A percentile compares a stretch with the other conserved stretches of the same genome.
phyloP scores from a whole-genome alignment of 331 rosid genomes.

The Phaseolus coccineus region DNA sequence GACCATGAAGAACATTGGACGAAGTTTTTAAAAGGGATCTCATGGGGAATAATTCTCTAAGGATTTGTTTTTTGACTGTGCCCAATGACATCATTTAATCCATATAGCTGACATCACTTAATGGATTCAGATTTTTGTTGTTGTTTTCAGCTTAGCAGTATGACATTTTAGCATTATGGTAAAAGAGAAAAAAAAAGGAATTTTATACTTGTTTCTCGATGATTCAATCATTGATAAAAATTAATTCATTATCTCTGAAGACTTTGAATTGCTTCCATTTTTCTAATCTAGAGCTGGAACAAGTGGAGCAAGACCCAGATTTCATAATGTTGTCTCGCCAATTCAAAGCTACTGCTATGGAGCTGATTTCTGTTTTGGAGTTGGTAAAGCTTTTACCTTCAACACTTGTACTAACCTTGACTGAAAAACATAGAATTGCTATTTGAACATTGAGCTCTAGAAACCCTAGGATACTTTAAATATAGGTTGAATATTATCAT shows the following conservation, averaged over 20 bases:
- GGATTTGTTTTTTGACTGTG: not conserved
- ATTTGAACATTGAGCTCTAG: conserved; percentile 29
- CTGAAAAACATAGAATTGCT: conserved; percentile 39
- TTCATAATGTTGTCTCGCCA: conserved; percentile 82
- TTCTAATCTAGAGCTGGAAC: conserved; percentile 82
- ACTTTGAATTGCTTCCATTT: conserved; percentile 49
- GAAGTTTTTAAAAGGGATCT: not conserved
- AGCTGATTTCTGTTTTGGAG: conserved; percentile 90
- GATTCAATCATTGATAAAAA: conserved; percentile 35
- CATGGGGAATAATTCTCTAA: not conserved
- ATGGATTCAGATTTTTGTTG: not conserved
- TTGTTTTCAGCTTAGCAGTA: conserved; percentile 16
- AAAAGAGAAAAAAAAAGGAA: not conserved
- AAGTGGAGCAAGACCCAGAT: conserved; percentile 90
- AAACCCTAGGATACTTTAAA: conserved; percentile 4
- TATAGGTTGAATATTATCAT: conserved; percentile 40
- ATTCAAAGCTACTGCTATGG: conserved; percentile 88
- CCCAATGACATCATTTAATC: not conserved
- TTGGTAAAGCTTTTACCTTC: conserved; percentile 63
- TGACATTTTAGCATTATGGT: conserved; percentile 6
- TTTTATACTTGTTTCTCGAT: conserved; percentile 16
- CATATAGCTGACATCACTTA: not conserved
- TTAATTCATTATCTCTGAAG: conserved; percentile 41
- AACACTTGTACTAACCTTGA: conserved; percentile 20
- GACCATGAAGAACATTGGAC: not conserved